Evolutionary conservation across 2,329 filamentous ascomycete species (phyloP).

Genomic region (Colletotrichum spaethianum): DNA sequence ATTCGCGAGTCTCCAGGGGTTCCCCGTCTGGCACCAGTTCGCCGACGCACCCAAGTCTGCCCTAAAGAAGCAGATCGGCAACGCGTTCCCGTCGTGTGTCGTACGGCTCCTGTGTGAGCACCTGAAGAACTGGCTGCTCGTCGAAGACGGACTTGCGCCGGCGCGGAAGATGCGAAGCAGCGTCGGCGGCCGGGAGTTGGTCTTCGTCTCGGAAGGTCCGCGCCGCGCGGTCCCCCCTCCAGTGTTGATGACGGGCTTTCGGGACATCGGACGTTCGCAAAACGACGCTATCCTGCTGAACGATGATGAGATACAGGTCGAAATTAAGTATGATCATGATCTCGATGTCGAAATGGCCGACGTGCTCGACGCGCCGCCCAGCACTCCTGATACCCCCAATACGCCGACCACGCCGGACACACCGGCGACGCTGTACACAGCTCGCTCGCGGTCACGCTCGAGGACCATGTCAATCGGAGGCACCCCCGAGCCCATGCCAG

Average conservation of each 20-base stretch:
- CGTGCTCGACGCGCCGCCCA: neutral
- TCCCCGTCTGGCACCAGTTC: conserved; percentile 75
- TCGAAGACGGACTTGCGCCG: conserved; percentile 53
- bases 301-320: conserved; percentile 12
- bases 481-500: neutral
- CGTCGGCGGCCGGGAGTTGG: conserved; percentile 22
- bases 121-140: conserved; percentile 61
- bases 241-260: neutral
- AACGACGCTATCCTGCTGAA: conserved; percentile 7
- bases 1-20: conserved; percentile 78
- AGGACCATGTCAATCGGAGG: conserved; percentile 6
- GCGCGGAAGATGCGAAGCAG: conserved; percentile 4
- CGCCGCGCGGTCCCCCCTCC: neutral
- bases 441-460: conserved; percentile 3
- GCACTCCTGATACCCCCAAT: neutral
- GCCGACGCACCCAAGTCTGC: conserved; percentile 48
- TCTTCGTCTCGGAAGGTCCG: conserved; percentile 26
- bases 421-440: neutral
- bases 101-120: conserved; percentile 66
- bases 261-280: neutral
- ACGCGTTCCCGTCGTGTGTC: conserved; percentile 79
- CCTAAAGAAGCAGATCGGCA: conserved; percentile 79
- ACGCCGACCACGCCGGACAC: neutral
- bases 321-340: conserved; percentile 30
- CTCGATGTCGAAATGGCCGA: conserved; percentile 28